Percentiles rank a stretch among this genome's conserved stretches.
Evolutionary conservation across 164 flowering plant genomes (phyloP).

Genomic region (Dillenia suffruticosa): DNA sequence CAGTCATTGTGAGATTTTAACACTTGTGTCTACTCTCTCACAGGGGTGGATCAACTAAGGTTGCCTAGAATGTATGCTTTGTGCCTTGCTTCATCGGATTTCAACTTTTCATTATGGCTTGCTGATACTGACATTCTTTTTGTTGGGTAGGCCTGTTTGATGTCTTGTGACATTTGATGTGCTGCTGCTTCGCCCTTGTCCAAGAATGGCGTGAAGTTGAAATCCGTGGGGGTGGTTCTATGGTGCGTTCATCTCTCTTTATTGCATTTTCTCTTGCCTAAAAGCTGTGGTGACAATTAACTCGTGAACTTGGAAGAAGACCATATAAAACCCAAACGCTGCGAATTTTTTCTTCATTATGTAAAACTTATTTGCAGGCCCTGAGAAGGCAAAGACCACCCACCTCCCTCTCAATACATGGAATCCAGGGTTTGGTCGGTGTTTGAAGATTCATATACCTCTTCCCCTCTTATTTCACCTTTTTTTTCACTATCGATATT

Average conservation of each 20-base stretch:
- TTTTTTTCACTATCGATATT: no score
- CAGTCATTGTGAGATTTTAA: no score
- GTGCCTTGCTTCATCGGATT: no score
- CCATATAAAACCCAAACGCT: no score
- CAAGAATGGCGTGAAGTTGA: slow-evolving; percentile 99
- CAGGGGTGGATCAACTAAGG: no score
- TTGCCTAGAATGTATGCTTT: no score
- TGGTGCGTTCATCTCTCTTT: slow-evolving; percentile 32
- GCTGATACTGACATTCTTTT: background rate
- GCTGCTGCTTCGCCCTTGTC: slow-evolving; percentile 96
- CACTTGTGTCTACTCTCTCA: no score
- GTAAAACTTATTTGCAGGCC: slow-evolving; percentile 44
- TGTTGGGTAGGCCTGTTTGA: slow-evolving; percentile 88
- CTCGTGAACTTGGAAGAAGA: no score
- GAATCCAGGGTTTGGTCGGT: slow-evolving; percentile 29
- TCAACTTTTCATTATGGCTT: no score
- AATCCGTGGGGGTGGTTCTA: slow-evolving; percentile 72
- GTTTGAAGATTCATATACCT: background rate
- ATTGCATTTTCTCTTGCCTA: no score
- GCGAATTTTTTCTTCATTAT: background rate
- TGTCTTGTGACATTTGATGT: slow-evolving; percentile 89
- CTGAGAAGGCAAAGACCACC: slow-evolving; percentile 74
- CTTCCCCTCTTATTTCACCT: no score
- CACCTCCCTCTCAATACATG: slow-evolving; percentile 80
- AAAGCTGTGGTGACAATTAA: no score